These are phyloP conservation scores for Colletotrichum gigasporum DNA, from an alignment of 2,329 filamentous ascomycete genomes.

Conservation along the genomic window DNA sequence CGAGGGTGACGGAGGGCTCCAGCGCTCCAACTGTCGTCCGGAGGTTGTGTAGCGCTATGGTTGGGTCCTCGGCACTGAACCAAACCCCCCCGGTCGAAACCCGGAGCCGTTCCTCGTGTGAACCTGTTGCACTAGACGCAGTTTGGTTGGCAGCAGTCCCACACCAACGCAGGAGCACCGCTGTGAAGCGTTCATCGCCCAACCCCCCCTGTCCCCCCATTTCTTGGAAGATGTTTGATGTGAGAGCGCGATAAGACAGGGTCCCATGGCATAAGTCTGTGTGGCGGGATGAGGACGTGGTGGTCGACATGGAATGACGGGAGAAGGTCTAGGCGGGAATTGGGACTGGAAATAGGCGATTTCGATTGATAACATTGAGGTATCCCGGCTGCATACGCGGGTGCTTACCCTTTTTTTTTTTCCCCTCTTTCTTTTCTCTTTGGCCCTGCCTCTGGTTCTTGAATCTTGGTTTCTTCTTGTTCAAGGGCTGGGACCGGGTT, in stretches of 20 bases:
- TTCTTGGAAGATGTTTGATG: conserved; percentile 23
- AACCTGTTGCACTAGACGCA: conserved; percentile 7
- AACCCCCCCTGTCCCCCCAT: background rate
- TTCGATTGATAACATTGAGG: conserved; percentile 14
- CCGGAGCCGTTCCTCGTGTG: background rate
- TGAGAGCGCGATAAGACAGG: conserved; percentile 5
- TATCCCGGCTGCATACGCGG: no score
- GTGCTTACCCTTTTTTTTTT: background rate
- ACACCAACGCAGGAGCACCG: background rate
- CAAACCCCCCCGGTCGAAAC: background rate
- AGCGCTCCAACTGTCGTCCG: no score
- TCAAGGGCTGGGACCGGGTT: conserved; percentile 1
- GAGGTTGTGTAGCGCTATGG: background rate
- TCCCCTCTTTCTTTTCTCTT: background rate
- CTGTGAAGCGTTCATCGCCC: background rate
- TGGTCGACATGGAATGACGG: background rate
- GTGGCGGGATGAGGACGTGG: background rate
- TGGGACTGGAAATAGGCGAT: no score
- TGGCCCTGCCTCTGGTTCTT: background rate
- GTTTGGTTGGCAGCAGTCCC: no score
- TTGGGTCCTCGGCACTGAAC: no score
- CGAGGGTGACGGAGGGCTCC: no score
- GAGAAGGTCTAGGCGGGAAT: conserved; percentile 5
- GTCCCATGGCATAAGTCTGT: background rate
- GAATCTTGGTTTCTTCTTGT: background rate